Base-by-base conservation (phyloP, 1,284 basidiomycete genomes). In the Trichosporon coremiiforme region DNA sequence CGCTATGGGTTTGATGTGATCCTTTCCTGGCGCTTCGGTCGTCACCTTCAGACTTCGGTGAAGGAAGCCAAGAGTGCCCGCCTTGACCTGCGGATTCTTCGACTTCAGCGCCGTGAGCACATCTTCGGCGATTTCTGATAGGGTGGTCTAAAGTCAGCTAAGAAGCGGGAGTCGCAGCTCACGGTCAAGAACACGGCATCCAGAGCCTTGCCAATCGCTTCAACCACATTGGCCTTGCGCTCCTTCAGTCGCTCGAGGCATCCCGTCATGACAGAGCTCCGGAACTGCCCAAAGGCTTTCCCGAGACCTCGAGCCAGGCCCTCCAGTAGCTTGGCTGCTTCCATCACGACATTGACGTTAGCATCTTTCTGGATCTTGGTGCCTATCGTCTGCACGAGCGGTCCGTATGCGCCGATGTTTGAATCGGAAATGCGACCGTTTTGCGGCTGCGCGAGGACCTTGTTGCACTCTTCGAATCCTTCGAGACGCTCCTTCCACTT, bases 401-500 rank as follows among this genome's bases (percentile, higher is more conserved):
- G 71, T 2, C 76, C 75, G 67, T 83, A 83, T 0, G 77, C 76
- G 50, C 81, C 77, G 50, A 77, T 90, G n/a, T 90, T 86, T 0
- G 88, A 87, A 75, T 94, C 92, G 75, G 90, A 89, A 75, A 98
- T 91, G 70, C 90, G 89, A 9, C 91, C 90, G 13, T 91, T 89
- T 17, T 88, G 84, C 2, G 80, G 80, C n/a, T 76, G 70, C 67
- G 88, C 88, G 45, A 99, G 84, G 20, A 94, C 85, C 15, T 89
- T 88, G 69, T 90, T 86, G 50, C 97, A 86, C 62, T 93, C 92
- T 75, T 98, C 95, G 66, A 98, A 85, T 1, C 89, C 92, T 77
- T 98, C 95, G 78, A 96, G 93, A 35, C 97, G 89, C 75, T 99
- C 97, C 81, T 99, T 98, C 97, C 97, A 99, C 83, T 99, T 99